Evolutionary conservation across 805 yeast genomes (phyloP).

Genomic region (Candida taoyuanica): DNA sequence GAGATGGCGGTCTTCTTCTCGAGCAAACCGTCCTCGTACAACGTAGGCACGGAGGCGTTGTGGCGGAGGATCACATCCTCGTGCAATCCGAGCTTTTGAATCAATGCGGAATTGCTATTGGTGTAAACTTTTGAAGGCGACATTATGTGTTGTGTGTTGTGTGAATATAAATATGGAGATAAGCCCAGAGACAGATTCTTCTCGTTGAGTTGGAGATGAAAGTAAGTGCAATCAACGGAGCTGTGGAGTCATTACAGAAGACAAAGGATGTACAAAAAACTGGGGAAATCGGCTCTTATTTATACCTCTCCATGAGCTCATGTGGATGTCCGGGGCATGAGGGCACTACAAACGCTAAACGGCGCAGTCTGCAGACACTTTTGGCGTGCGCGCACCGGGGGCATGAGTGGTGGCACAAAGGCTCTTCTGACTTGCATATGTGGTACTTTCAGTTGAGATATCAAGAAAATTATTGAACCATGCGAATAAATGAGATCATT

Average conservation of each 20-base stretch:
- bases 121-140: slow-evolving; percentile 25
- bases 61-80: slow-evolving; percentile 71
- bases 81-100: slow-evolving; percentile 41
- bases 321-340: slow-evolving; percentile 12
- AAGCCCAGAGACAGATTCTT: neutral
- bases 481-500: neutral
- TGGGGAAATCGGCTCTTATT: slow-evolving; percentile 4
- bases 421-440: neutral
- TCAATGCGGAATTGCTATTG: slow-evolving; percentile 20
- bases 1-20: slow-evolving; percentile 91
- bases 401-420: neutral
- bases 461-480: too few species aligned
- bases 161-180: neutral
- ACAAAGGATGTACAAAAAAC: neutral
- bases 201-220: too few species aligned
- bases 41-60: slow-evolving; percentile 88
- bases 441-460: neutral
- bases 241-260: too few species aligned
- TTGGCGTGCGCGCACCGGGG: neutral
- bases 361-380: neutral
- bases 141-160: slow-evolving; percentile 16
- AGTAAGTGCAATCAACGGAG: slow-evolving; percentile 4
- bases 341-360: neutral
- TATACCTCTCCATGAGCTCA: slow-evolving; percentile 7
- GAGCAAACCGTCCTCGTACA: slow-evolving; percentile 89